Percentiles rank a stretch among this genome's conserved stretches.
Evolutionary conservation across 495 filamentous ascomycete genomes (phyloP).

Genomic region (Podospora conica): DNA sequence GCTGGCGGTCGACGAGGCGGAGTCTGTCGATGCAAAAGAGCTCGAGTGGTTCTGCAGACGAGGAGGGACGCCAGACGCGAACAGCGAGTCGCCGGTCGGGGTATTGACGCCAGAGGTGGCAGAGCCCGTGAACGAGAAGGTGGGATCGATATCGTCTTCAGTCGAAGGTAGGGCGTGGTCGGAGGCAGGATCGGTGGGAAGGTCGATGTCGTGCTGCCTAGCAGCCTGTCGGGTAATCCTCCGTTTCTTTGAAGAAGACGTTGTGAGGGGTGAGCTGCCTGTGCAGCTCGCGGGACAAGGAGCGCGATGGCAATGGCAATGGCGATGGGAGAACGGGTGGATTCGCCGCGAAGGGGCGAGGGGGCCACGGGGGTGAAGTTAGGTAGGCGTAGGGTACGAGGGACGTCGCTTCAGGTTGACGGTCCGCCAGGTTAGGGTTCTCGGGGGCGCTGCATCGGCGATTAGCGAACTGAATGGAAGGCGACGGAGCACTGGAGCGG

Average conservation of each 20-base stretch:
- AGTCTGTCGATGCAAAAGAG: conserved; percentile 42
- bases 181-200: conserved; percentile 26
- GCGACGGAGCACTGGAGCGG: neutral
- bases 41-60: conserved; percentile 45
- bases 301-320: conserved; percentile 8
- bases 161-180: conserved; percentile 46
- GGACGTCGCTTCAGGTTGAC: neutral
- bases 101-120: conserved; percentile 31
- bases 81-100: conserved; percentile 53
- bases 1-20: conserved; percentile 52
- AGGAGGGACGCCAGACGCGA: conserved; percentile 42
- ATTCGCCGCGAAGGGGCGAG: conserved; percentile 5
- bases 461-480: neutral
- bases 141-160: conserved; percentile 36
- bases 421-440: neutral
- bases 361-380: too few species aligned
- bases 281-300: conserved; percentile 40
- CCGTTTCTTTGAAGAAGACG: conserved; percentile 88
- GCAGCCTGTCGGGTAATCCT: conserved; percentile 60
- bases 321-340: conserved; percentile 2
- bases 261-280: conserved; percentile 72
- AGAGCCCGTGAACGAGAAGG: conserved; percentile 35
- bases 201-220: conserved; percentile 29
- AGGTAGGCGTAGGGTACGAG: too few species aligned
- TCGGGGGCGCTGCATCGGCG: neutral